Percentiles rank a stretch among this genome's conserved stretches.
Evolutionary conservation across 306 rosid species (phyloP).

Genomic region (Citrullus mucosospermus): DNA sequence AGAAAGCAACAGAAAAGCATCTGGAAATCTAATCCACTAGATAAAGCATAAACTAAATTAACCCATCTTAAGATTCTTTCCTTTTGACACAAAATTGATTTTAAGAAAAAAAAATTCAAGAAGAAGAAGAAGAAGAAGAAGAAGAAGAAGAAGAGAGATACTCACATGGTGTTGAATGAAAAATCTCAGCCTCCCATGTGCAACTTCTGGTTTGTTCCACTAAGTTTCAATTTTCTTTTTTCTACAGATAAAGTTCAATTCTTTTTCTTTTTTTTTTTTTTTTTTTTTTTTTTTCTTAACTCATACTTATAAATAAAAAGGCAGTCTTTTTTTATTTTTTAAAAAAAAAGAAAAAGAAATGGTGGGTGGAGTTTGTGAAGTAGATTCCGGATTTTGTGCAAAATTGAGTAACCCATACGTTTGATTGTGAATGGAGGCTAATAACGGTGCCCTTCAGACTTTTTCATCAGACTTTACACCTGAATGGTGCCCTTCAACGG

Average conservation of each 20-base stretch:
- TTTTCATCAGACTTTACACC: background rate
- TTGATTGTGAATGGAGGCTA: constrained; percentile 37
- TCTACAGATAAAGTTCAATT: constrained; percentile 40
- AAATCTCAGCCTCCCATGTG: background rate
- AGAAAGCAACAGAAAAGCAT: constrained; percentile 76
- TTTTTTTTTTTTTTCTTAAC: too few species aligned
- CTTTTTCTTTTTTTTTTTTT: too few species aligned
- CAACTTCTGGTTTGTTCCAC: constrained; percentile 39
- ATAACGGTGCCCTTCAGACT: constrained; percentile 50
- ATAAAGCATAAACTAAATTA: background rate
- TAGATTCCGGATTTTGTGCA: constrained; percentile 49
- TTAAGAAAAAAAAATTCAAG: too few species aligned
- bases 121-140: background rate
- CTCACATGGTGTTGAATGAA: constrained; percentile 13
- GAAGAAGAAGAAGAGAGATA: background rate
- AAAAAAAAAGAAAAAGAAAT: too few species aligned
- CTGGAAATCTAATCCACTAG: constrained; percentile 23
- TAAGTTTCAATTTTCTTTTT: constrained; percentile 13
- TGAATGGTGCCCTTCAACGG: constrained; percentile 57
- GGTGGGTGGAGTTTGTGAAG: background rate
- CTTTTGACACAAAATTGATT: background rate
- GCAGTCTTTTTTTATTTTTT: background rate
- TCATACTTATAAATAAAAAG: too few species aligned
- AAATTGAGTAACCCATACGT: constrained; percentile 30
- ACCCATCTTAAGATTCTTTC: background rate